These are phyloP conservation scores for Vitis hybrid DNA, from an alignment of 177 flowering plant species.

Conservation along the genomic window DNA sequence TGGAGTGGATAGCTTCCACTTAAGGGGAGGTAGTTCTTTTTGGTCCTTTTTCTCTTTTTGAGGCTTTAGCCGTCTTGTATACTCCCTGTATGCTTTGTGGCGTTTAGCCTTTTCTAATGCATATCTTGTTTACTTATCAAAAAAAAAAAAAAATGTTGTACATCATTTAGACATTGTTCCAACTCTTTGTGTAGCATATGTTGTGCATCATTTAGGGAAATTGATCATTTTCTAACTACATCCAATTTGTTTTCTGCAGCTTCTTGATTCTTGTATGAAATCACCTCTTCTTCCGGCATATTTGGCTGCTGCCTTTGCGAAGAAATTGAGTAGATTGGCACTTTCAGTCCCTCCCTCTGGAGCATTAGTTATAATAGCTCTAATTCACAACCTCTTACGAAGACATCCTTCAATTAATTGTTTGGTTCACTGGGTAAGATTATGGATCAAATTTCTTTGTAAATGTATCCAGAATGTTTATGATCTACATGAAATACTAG, in stretches of 20 bases:
- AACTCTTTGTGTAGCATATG: background rate
- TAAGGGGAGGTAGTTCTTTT: too few species aligned
- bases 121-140: too few species aligned
- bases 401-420: constrained; percentile 94
- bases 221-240: constrained; percentile 5
- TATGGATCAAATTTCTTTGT: constrained; percentile 1
- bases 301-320: constrained; percentile 88
- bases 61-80: too few species aligned
- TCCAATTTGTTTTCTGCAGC: constrained; percentile 45
- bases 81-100: too few species aligned
- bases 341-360: constrained; percentile 89
- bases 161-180: too few species aligned
- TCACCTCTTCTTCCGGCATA: constrained; percentile 95
- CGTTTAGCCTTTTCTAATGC: too few species aligned
- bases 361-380: constrained; percentile 64
- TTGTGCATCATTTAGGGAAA: background rate
- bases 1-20: too few species aligned
- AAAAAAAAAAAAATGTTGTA: too few species aligned
- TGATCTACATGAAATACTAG: background rate
- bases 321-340: constrained; percentile 85
- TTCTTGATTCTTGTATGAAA: constrained; percentile 88
- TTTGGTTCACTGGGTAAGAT: constrained; percentile 77
- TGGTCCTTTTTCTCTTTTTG: too few species aligned
- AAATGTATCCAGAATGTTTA: background rate
- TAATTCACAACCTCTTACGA: constrained; percentile 83